These are phyloP conservation scores for Sequoiadendron giganteum DNA, from an alignment of 75 land plant genomes.

Conservation along the genomic window DNA sequence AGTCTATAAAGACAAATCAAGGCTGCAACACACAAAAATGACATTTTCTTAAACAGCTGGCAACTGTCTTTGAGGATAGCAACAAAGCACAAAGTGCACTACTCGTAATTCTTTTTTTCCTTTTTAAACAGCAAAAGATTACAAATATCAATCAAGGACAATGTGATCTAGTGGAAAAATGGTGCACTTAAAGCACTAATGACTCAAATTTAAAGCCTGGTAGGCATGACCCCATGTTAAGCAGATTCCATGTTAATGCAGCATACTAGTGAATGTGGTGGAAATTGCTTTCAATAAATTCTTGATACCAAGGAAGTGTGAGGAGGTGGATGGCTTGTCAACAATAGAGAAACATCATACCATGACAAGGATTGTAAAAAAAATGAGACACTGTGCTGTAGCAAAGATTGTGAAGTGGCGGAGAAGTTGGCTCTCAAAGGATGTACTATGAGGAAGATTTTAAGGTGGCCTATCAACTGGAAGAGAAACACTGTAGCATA, in stretches of 20 bases:
- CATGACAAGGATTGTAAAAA: neutral
- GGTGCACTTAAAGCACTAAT: neutral
- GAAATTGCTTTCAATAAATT: neutral
- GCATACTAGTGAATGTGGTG: neutral
- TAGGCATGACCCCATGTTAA: neutral
- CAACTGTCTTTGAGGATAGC: neutral
- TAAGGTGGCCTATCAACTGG: neutral
- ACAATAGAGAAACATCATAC: neutral
- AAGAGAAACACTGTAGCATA: neutral
- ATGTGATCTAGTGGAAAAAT: neutral
- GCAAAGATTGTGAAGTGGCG: neutral
- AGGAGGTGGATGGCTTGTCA: neutral
- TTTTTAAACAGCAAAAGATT: too few species aligned
- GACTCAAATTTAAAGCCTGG: neutral
- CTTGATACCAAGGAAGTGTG: neutral
- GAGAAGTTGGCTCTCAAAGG: neutral
- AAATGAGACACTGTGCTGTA: neutral
- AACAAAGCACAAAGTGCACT: neutral
- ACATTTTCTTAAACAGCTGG: neutral
- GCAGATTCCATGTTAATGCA: too few species aligned
- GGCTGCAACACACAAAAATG: neutral
- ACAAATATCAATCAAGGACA: neutral
- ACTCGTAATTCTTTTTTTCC: neutral
- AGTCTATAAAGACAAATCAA: neutral
- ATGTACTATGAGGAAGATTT: neutral